These are phyloP conservation scores for Stemphylium vesicarium DNA, from an alignment of 2,329 filamentous ascomycete species.

Conservation along the genomic window DNA sequence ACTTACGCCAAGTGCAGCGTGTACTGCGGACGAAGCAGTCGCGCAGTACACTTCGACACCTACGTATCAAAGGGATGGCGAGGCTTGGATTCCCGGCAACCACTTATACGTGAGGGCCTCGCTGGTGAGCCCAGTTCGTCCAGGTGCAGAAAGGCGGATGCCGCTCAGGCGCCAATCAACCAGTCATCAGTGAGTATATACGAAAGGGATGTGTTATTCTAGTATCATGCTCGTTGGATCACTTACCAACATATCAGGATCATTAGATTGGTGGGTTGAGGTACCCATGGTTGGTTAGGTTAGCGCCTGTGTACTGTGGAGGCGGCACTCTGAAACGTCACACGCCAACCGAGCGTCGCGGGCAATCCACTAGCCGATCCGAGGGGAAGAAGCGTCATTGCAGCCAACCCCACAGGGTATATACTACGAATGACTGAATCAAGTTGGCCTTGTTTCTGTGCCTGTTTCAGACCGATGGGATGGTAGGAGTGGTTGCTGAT, in stretches of 20 bases:
- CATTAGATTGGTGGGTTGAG: background rate
- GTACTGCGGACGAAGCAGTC: too few species aligned
- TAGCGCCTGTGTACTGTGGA: background rate
- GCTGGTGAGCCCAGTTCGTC: slow-evolving; percentile 1
- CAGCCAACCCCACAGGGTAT: background rate
- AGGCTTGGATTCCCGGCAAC: too few species aligned
- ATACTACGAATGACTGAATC: background rate
- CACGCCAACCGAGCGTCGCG: background rate
- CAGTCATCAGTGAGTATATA: background rate
- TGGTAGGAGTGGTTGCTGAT: background rate
- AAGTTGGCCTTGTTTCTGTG: background rate
- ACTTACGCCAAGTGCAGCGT: too few species aligned
- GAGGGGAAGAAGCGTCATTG: background rate
- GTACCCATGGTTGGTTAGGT: background rate
- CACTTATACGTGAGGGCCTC: slow-evolving; percentile 5
- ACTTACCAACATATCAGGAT: background rate
- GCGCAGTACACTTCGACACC: too few species aligned
- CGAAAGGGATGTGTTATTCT: background rate
- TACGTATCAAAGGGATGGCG: too few species aligned
- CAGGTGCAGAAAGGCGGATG: background rate
- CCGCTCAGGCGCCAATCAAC: background rate
- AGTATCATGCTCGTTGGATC: background rate
- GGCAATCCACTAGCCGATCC: background rate
- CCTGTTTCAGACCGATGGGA: background rate
- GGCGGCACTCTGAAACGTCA: background rate